phyloP scores from a whole-genome alignment of 169 alveolate species.

The Eimeria praecox region DNA sequence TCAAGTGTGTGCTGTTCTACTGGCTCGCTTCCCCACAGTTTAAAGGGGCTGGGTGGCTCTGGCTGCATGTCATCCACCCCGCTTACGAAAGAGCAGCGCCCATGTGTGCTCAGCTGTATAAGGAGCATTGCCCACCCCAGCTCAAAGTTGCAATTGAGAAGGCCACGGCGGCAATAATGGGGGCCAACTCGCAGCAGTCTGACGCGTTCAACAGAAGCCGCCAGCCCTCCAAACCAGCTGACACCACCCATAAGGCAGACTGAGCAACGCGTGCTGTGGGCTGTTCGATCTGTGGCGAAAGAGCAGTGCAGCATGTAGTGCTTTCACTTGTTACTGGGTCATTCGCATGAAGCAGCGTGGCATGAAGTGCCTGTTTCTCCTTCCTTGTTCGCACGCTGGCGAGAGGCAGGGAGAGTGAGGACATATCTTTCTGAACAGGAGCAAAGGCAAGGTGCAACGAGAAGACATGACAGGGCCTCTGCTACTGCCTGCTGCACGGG shows the following conservation, averaged over 20 bases:
- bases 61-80: constrained; percentile 73
- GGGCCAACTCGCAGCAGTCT: constrained; percentile 3
- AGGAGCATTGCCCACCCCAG: constrained; percentile 60
- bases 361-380: neutral
- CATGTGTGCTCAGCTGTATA: constrained; percentile 61
- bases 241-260: constrained; percentile 60
- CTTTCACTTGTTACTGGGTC: neutral
- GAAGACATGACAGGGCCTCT: neutral
- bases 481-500: neutral
- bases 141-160: constrained; percentile 38
- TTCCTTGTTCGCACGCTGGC: constrained; percentile 34
- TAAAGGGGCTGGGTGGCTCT: constrained; percentile 83
- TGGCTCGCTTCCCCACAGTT: constrained; percentile 82
- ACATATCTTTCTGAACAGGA: neutral
- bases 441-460: neutral
- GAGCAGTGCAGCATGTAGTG: neutral
- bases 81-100: constrained; percentile 68
- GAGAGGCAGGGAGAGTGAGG: constrained; percentile 16
- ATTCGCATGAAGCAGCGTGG: neutral
- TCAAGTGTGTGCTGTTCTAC: constrained; percentile 77
- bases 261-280: neutral
- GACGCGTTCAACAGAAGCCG: constrained; percentile 71
- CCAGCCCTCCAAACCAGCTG: constrained; percentile 65
- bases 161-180: constrained; percentile 30
- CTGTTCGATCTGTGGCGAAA: neutral